Evolutionary conservation across 768 basidiomycete genomes (phyloP).

Genomic region (Butyriboletus loyo): DNA sequence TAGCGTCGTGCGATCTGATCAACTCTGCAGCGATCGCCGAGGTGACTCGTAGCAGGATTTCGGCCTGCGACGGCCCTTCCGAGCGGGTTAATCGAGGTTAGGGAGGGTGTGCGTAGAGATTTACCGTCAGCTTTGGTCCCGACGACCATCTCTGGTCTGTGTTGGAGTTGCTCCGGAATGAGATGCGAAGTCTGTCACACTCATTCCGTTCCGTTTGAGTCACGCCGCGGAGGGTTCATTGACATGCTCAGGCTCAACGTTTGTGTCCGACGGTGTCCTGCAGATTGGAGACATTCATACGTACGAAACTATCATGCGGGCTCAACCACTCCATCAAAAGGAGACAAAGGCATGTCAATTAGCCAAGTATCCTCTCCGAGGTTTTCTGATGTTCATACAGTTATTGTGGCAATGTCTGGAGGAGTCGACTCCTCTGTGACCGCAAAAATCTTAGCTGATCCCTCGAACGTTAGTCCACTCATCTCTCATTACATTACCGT

Average conservation of each 20-base stretch:
- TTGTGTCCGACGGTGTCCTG: constrained; percentile 13
- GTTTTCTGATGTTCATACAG: constrained; percentile 36
- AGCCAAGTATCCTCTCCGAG: neutral
- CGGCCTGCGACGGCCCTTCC: constrained; percentile 83
- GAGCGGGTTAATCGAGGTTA: neutral
- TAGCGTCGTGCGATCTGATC: constrained; percentile 81
- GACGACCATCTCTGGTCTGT: constrained; percentile 34
- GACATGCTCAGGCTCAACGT: constrained; percentile 10
- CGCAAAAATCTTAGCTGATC: constrained; percentile 66
- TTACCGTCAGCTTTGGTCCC: constrained; percentile 40
- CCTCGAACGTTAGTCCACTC: constrained; percentile 41
- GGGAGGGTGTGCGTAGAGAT: neutral
- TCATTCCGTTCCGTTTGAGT: constrained; percentile 1
- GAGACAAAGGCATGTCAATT: constrained; percentile 25
- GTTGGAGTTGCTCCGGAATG: neutral
- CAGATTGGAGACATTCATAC: neutral
- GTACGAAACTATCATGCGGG: constrained; percentile 17
- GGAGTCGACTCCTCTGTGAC: constrained; percentile 94
- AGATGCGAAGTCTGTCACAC: neutral
- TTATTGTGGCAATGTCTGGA: constrained; percentile 91
- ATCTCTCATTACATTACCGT: neutral
- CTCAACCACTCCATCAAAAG: constrained; percentile 18
- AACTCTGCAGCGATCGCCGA: constrained; percentile 94
- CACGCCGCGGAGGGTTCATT: neutral
- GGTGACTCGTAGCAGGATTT: constrained; percentile 84